phyloP scores from a whole-genome alignment of 768 basidiomycete species.

The Rossbeevera mucosa region DNA sequence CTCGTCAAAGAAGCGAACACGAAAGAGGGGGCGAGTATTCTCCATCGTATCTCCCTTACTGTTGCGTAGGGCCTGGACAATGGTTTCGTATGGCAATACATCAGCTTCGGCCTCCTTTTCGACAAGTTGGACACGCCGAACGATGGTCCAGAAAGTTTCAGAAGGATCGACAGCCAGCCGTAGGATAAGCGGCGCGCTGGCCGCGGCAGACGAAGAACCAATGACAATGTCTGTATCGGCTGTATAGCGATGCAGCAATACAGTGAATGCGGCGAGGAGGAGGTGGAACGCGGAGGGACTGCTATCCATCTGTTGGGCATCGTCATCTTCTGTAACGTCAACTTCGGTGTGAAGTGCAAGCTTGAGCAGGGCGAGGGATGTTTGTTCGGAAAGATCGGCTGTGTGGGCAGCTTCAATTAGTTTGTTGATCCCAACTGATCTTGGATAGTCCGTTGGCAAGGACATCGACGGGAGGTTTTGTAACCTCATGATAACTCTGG shows the following conservation, averaged over 20 bases:
- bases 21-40: constrained; percentile 62
- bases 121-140: constrained; percentile 78
- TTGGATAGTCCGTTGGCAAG: constrained; percentile 92
- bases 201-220: constrained; percentile 76
- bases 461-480: constrained; percentile 85
- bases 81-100: constrained; percentile 72
- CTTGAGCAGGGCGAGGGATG: constrained; percentile 75
- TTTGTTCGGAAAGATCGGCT: constrained; percentile 66
- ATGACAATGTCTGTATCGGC: constrained; percentile 93
- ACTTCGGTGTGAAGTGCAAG: constrained; percentile 70
- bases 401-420: constrained; percentile 81
- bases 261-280: constrained; percentile 85
- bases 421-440: constrained; percentile 66
- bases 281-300: constrained; percentile 86
- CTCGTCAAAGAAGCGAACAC: constrained; percentile 96
- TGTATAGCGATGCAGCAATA: constrained; percentile 90
- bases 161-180: constrained; percentile 77
- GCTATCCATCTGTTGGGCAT: constrained; percentile 33
- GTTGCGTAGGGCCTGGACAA: constrained; percentile 64
- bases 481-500: constrained; percentile 59
- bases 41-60: constrained; percentile 58
- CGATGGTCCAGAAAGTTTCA: constrained; percentile 87
- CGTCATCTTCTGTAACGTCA: constrained; percentile 47
- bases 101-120: constrained; percentile 82
- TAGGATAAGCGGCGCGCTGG: constrained; percentile 77